Evolutionary conservation across 1,139 yeast genomes (phyloP).

Genomic region (Debaryomyces psychrophilus): DNA sequence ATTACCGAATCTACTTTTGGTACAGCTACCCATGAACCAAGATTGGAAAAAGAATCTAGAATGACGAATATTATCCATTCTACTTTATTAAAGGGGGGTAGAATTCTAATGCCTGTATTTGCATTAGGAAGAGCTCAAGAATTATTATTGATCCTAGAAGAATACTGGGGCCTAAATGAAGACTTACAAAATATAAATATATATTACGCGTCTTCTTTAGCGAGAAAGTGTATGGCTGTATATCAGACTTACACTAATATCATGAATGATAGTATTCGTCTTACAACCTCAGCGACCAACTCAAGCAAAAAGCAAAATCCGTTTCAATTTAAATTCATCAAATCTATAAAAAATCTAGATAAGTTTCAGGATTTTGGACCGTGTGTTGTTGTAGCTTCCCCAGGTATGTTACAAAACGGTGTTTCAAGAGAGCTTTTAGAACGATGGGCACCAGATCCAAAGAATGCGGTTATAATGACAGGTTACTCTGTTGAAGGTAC

Average conservation of each 20-base stretch:
- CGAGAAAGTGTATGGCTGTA: slow-evolving; percentile 95
- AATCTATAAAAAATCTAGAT: slow-evolving; percentile 77
- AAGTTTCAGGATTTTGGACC: slow-evolving; percentile 93
- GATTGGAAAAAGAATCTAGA: slow-evolving; percentile 80
- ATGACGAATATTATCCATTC: slow-evolving; percentile 82
- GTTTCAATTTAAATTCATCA: slow-evolving; percentile 84
- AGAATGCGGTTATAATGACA: slow-evolving; percentile 83
- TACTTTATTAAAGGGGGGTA: slow-evolving; percentile 85
- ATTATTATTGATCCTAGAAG: slow-evolving; percentile 82
- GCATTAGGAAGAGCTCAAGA: slow-evolving; percentile 98
- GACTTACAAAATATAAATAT: slow-evolving; percentile 83
- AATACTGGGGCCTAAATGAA: slow-evolving; percentile 86
- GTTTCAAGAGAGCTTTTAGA: slow-evolving; percentile 88
- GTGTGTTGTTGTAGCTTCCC: slow-evolving; percentile 93
- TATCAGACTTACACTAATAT: slow-evolving; percentile 94
- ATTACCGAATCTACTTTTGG: slow-evolving; percentile 97
- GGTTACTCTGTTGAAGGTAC: slow-evolving; percentile 99
- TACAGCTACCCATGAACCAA: slow-evolving; percentile 94
- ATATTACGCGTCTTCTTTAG: slow-evolving; percentile 90
- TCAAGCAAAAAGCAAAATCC: slow-evolving; percentile 61
- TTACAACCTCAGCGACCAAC: slow-evolving; percentile 65
- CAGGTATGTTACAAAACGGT: slow-evolving; percentile 98
- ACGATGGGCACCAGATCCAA: slow-evolving; percentile 96
- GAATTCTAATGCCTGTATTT: slow-evolving; percentile 90
- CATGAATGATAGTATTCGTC: slow-evolving; percentile 92